Evolutionary conservation across 2,329 filamentous ascomycete genomes (phyloP).

Genomic region (Ascochyta fabae): DNA sequence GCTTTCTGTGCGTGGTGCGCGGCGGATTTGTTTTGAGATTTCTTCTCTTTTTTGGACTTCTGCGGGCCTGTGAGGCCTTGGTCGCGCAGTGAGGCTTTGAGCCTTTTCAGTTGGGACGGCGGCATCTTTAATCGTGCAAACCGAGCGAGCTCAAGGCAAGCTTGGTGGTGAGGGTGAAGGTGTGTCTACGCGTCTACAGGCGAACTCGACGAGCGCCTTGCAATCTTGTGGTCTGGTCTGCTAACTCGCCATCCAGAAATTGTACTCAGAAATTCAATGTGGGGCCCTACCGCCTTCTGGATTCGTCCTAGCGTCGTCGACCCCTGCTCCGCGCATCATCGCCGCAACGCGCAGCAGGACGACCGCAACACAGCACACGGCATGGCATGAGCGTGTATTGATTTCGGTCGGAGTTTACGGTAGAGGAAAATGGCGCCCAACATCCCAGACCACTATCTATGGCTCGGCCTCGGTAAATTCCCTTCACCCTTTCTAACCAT

Average conservation of each 20-base stretch:
- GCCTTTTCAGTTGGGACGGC: conserved; percentile 92
- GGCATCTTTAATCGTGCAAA: conserved; percentile 68
- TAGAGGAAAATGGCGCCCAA: conserved; percentile 38
- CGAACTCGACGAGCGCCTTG: too few species aligned
- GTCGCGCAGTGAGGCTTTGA: conserved; percentile 88
- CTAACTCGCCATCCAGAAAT: conserved; percentile 19
- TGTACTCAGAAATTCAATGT: conserved; percentile 28
- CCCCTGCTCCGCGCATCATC: conserved; percentile 19
- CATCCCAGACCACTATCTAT: conserved; percentile 56
- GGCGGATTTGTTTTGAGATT: conserved; percentile 70
- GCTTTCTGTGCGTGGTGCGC: conserved; percentile 79
- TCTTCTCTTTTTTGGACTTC: conserved; percentile 91
- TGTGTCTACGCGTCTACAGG: too few species aligned
- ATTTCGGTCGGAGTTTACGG: too few species aligned
- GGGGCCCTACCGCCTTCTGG: conserved; percentile 15
- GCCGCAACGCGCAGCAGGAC: background rate
- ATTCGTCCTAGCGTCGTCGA: background rate
- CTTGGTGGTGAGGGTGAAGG: too few species aligned
- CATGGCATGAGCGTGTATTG: background rate
- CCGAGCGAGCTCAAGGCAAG: background rate
- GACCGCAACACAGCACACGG: conserved; percentile 19
- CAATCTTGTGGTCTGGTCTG: background rate
- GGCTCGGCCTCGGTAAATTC: conserved; percentile 52
- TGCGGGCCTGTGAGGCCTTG: conserved; percentile 90
- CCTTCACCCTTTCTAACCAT: conserved; percentile 37